These are phyloP conservation scores for Closterium sp. DNA, from an alignment of 139 green algal species.

Conservation along the genomic window DNA sequence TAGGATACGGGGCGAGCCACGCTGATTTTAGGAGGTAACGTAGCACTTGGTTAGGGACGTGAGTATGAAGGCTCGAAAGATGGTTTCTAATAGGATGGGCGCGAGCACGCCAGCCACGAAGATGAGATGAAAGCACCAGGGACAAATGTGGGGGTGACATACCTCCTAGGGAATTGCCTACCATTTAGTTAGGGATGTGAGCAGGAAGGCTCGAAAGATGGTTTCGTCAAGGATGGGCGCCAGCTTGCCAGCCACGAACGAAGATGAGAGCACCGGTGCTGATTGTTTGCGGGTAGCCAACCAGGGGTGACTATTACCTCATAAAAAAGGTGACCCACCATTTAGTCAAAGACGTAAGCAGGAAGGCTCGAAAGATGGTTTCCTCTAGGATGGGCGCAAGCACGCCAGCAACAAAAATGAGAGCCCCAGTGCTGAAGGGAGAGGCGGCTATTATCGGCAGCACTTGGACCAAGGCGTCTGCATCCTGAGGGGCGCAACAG, in stretches of 20 bases:
- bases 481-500: conserved; percentile 18
- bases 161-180: too few relatives aligned
- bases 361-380: conserved; percentile 60
- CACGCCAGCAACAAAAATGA: conserved; percentile 53
- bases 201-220: conserved; percentile 61
- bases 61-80: conserved; percentile 62
- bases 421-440: conserved; percentile 25
- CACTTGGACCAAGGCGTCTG: conserved; percentile 38
- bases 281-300: too few relatives aligned
- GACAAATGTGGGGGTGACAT: too few relatives aligned
- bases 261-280: too few relatives aligned
- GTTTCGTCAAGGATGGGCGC: conserved; percentile 59
- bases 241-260: conserved; percentile 47
- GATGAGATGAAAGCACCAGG: too few relatives aligned
- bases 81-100: conserved; percentile 56
- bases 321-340: conserved; percentile 22
- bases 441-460: conserved; percentile 45
- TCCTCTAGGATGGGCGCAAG: conserved; percentile 59
- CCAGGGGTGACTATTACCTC: too few relatives aligned
- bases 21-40: not conserved
- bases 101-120: conserved; percentile 54
- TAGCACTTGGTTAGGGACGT: conserved; percentile 58
- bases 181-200: conserved; percentile 60
- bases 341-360: conserved; percentile 58
- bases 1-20: too few relatives aligned